These are phyloP conservation scores for Eudorina sp. DNA, from an alignment of 139 green algal species.

Conservation along the genomic window DNA sequence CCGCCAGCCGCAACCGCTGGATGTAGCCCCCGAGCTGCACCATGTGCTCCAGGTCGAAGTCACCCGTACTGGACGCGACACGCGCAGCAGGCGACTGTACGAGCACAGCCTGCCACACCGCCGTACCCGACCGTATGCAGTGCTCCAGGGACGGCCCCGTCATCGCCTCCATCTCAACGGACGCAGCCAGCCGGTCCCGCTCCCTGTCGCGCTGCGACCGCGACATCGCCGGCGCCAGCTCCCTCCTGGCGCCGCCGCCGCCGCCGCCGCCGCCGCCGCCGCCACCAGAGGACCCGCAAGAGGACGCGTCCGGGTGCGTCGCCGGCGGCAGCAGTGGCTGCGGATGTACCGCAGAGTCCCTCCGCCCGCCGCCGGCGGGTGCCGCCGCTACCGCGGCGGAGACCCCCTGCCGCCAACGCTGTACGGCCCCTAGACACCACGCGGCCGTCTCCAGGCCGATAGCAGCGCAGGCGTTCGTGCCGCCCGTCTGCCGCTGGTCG, in stretches of 20 bases:
- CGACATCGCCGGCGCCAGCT: background rate
- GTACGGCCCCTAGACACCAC: slow-evolving; percentile 33
- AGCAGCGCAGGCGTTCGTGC: slow-evolving; percentile 40
- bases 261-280: slow-evolving; percentile 1
- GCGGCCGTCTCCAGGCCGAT: slow-evolving; percentile 35
- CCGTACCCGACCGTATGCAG: background rate
- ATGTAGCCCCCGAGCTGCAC: slow-evolving; percentile 26
- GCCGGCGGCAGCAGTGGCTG: background rate
- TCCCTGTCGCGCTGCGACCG: background rate
- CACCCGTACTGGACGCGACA: slow-evolving; percentile 8
- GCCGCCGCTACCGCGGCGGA: background rate
- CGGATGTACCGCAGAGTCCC: background rate
- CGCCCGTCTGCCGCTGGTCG: slow-evolving; percentile 33
- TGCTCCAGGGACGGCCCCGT: background rate
- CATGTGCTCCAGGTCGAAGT: slow-evolving; percentile 51
- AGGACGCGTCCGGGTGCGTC: background rate
- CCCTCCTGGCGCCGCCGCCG: background rate
- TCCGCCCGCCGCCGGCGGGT: background rate
- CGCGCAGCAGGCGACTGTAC: background rate
- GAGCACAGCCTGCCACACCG: slow-evolving; percentile 31
- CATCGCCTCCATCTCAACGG: slow-evolving; percentile 13
- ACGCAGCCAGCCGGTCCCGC: background rate
- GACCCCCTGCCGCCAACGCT: background rate
- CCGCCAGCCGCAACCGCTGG: slow-evolving; percentile 3
- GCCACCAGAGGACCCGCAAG: no score